Base-by-base conservation (phyloP, 1,139 yeast genomes). In the Ogataea hybrid region DNA sequence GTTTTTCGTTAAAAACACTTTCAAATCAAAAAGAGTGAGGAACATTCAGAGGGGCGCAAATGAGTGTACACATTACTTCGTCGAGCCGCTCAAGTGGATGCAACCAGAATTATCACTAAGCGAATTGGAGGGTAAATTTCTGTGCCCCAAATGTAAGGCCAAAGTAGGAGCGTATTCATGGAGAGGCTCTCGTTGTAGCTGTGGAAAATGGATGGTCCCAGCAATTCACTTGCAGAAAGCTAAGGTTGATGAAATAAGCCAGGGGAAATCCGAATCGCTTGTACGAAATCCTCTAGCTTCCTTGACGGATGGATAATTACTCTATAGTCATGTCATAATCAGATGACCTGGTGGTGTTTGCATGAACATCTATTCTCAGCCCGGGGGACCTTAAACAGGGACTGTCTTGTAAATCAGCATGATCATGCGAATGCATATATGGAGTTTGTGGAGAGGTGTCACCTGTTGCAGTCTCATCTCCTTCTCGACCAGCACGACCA, bases 201-300 rank as follows among this genome's bases (percentile, higher is more conserved):
- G 99, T 65, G 97, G 97, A 2, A 79, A 79, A 54, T 92, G 99
- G 99, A 82, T 92, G 70, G 76, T 88, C 5, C 98, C 99, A 0
- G 95, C 96, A 1, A 75, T 94, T 47, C 89, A 86, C 61, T 62
- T 92, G 38, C 92, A 83, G 60, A 69, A 82, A 30, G 83, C 90
- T 4, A 85, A 87, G 59, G 92, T 87, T 5, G 97, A 90, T 59
- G 78, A 76, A 40, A 48, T 49, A 29, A 34, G 10, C 46, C 48
- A 14, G 14, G 12, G 25, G 9, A 9, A 8, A 29, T 4, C 8
- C 4, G 6, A 6, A 6, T 7, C 18, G 18, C 14, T 8, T 4
- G 12, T 12, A 18, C 10, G 22, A 23, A n/a, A 10, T 18, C 28
- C 10, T 17, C 3, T 18, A 18, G 20, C 20, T 18, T 18, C 20